Evolutionary conservation across 306 rosid species (phyloP), one percentile per base, ranked within the genome.

Genomic region (Castanea sativa): DNA sequence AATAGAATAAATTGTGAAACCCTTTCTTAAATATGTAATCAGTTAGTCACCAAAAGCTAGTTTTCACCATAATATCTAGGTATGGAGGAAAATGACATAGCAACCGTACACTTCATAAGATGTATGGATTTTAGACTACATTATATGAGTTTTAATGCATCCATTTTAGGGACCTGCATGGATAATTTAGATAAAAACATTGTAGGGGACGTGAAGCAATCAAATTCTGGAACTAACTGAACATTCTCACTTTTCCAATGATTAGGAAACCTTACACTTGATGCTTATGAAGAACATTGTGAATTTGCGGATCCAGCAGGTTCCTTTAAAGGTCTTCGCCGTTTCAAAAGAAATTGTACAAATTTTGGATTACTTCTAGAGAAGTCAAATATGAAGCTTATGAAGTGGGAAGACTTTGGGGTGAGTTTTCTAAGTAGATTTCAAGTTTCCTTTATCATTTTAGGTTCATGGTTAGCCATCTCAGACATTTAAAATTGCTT

Each of bases 271-370:
- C 93, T 94, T 49, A 89, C 97, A 53, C 85, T 91, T 58, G 88
- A 91, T 81, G 97, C 97, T 65, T 94, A 94, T 73, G 97, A 92
- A 85, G 97, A 92, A 80, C 85, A 90, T 25, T 92, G 98, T 75
- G 97, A 92, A 80, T 94, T 94, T 80, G 98, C 98, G 52, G 98
- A 94, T 75, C 97, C 98, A 7, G 98, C 98, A 9, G 94, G 97
- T 23, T 94, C 97, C 59, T 94, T 94, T 83, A 89, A 82, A 87
- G 98, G 98, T 75, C 97, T 94, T 78, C 91, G 69, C 29, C 94
- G 97, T 69, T 94, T 94, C 86, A 92, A 94, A 85, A 92, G 97
- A 88, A 94, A 94, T 85, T 92, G 98, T 81, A 85, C 97, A 29
- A 94, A 94, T 74, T 94, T 94, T 71, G 98, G 98, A 61, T 92